Conservation (phyloP, 2,329 filamentous ascomycete species). For the Penicillium sp. region DNA sequence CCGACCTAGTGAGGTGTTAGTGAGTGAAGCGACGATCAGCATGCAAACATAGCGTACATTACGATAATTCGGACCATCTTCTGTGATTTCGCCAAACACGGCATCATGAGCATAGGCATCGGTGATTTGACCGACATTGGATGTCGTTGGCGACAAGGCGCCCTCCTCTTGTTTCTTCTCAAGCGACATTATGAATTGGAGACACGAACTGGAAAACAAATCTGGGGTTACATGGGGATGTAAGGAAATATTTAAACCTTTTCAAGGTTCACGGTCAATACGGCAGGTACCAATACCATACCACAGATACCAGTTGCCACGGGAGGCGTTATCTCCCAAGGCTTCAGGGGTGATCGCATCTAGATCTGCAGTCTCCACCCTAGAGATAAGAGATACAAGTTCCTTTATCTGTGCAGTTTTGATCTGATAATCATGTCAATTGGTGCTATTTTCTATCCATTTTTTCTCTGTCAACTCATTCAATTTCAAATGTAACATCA, state of each 20-base stretch:
- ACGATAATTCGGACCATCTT: conserved; percentile 19
- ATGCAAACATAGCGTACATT: conserved; percentile 5
- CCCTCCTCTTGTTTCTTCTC: conserved; percentile 7
- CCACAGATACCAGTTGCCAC: neutral
- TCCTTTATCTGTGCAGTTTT: neutral
- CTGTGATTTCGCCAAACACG: conserved; percentile 20
- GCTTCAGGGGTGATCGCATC: neutral
- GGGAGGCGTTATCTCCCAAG: neutral
- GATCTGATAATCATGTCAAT: neutral
- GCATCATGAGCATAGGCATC: conserved; percentile 8
- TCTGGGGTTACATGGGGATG: neutral
- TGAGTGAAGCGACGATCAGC: neutral
- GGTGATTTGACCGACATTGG: conserved; percentile 4
- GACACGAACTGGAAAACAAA: neutral
- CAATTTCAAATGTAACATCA: neutral
- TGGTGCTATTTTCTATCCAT: neutral
- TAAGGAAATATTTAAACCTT: neutral
- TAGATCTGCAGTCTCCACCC: neutral
- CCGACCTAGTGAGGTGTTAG: conserved; percentile 32
- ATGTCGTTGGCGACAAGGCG: neutral
- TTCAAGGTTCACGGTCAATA: neutral
- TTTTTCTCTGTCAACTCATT: neutral
- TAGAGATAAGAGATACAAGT: neutral
- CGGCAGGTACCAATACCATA: neutral
- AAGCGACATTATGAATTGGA: neutral